phyloP scores from a whole-genome alignment of 176 grass and related monocot species.

The Oryza nivara region DNA sequence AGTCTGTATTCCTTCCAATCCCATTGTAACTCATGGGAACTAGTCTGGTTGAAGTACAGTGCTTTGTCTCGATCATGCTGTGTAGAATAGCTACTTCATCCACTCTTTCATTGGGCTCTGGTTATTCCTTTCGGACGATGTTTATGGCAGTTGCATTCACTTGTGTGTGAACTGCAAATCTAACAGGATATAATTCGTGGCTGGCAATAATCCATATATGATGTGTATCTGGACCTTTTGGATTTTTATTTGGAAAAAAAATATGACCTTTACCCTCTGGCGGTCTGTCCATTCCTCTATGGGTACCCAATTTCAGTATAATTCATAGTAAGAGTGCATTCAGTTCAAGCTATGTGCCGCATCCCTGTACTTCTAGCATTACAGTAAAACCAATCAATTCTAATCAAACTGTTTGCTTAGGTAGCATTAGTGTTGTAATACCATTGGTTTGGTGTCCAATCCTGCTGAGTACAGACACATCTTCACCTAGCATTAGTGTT shows the following conservation, averaged over 20 bases:
- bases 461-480: not conserved
- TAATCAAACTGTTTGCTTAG: slow-evolving; percentile 12
- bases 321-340: slow-evolving; percentile 1
- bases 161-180: slow-evolving; percentile 31
- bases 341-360: slow-evolving; percentile 1
- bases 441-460: slow-evolving; percentile 15
- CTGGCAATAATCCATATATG: slow-evolving; percentile 19
- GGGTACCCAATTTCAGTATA: not conserved
- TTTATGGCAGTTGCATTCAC: slow-evolving; percentile 10
- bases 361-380: not conserved
- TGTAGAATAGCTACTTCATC: slow-evolving; percentile 14
- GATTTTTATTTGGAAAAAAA: slow-evolving; percentile 8
- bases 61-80: not conserved
- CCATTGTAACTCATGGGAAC: no score
- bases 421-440: not conserved
- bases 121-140: slow-evolving; percentile 27
- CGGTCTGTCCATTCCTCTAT: not conserved
- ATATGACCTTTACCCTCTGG: not conserved
- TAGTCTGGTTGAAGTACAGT: slow-evolving; percentile 7
- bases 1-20: no score
- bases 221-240: slow-evolving; percentile 19
- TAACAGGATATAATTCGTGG: not conserved
- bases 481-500: not conserved
- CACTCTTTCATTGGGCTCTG: not conserved
- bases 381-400: slow-evolving; percentile 11